A percentile compares a stretch with the other conserved stretches of the same genome.
These are phyloP conservation scores for bread wheat (Triticum aestivum) DNA, from an alignment of 176 grass and related monocot species.

Conservation along the genomic window DNA sequence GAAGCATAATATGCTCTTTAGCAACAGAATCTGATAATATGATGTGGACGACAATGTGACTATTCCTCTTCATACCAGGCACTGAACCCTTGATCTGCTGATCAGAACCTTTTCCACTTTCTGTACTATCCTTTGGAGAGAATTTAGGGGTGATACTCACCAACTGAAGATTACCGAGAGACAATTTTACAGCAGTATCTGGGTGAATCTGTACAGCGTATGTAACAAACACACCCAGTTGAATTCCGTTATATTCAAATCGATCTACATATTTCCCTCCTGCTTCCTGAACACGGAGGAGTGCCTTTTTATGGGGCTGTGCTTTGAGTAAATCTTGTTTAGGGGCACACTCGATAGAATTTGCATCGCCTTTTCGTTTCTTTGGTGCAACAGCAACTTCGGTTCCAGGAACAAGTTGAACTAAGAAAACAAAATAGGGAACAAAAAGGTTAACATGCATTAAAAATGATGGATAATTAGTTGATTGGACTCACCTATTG, in stretches of 20 bases:
- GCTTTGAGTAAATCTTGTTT: slow-evolving; percentile 42
- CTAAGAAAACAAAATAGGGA: slow-evolving; percentile 30
- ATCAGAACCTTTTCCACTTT: slow-evolving; percentile 28
- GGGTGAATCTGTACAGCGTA: slow-evolving; percentile 58
- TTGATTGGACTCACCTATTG: slow-evolving; percentile 31
- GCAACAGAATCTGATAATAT: slow-evolving; percentile 56
- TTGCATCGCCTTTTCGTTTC: slow-evolving; percentile 18
- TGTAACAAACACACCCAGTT: slow-evolving; percentile 47
- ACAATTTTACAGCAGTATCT: slow-evolving; percentile 56
- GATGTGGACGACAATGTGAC: slow-evolving; percentile 35
- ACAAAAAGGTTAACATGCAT: neutral
- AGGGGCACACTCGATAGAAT: slow-evolving; percentile 10
- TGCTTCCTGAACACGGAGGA: slow-evolving; percentile 56
- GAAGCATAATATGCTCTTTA: slow-evolving; percentile 62
- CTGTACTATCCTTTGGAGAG: neutral
- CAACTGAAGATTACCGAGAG: slow-evolving; percentile 24
- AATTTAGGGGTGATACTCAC: slow-evolving; percentile 35
- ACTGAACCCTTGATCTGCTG: neutral
- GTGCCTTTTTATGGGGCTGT: slow-evolving; percentile 48
- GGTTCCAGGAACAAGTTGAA: slow-evolving; percentile 72
- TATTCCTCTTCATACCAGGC: slow-evolving; percentile 14
- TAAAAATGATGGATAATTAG: neutral
- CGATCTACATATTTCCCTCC: slow-evolving; percentile 47
- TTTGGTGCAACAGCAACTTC: slow-evolving; percentile 72
- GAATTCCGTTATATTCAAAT: slow-evolving; percentile 43